Evolutionary conservation across 2,329 filamentous ascomycete species (phyloP).

Genomic region (Drechslerella coelobrocha): DNA sequence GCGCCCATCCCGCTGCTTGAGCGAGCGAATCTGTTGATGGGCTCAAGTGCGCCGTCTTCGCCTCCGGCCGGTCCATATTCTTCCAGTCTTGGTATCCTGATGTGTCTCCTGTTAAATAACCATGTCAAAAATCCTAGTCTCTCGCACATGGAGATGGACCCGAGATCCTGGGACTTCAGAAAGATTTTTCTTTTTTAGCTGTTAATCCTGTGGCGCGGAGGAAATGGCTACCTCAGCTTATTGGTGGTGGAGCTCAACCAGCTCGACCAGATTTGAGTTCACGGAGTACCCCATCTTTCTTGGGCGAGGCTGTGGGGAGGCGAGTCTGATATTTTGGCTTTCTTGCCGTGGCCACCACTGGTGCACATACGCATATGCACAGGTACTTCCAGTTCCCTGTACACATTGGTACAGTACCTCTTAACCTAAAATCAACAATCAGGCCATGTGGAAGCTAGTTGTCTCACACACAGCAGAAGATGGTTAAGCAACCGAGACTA

Average conservation of each 20-base stretch:
- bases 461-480: conserved; percentile 14
- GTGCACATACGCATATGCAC: background rate
- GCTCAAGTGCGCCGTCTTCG: conserved; percentile 36
- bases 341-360: conserved; percentile 30
- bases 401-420: background rate
- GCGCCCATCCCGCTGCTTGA: conserved; percentile 14
- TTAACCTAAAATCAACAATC: conserved; percentile 13
- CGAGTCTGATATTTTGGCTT: background rate
- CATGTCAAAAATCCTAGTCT: conserved; percentile 4
- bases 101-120: conserved; percentile 8
- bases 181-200: background rate
- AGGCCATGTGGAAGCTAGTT: conserved; percentile 23
- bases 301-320: conserved; percentile 21
- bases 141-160: conserved; percentile 16
- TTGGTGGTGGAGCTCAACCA: conserved; percentile 5
- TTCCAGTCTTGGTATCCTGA: conserved; percentile 28
- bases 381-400: conserved; percentile 12
- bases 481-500: conserved; percentile 16
- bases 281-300: conserved; percentile 16
- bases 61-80: conserved; percentile 38
- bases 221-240: conserved; percentile 4
- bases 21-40: conserved; percentile 40
- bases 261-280: conserved; percentile 4
- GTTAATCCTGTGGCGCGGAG: conserved; percentile 10
- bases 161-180: conserved; percentile 14